phyloP scores from a whole-genome alignment of 2,329 filamentous ascomycete species.

The Lachnellula cervina region DNA sequence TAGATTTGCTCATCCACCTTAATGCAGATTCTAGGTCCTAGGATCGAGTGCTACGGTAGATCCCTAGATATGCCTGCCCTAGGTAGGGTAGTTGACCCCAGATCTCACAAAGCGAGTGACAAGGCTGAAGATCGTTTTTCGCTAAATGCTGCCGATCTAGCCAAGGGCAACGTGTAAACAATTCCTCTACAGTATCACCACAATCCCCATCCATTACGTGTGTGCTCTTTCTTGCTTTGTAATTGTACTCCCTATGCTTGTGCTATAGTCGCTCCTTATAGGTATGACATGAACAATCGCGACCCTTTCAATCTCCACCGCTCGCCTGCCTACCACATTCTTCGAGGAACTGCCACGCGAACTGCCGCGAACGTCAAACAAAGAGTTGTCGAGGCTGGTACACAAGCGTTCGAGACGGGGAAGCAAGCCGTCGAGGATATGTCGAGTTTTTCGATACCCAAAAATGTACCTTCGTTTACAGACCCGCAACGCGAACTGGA shows the following conservation, averaged over 20 bases:
- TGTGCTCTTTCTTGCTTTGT: neutral
- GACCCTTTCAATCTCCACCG: conserved; percentile 33
- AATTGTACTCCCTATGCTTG: conserved; percentile 8
- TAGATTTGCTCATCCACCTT: no score
- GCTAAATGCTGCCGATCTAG: neutral
- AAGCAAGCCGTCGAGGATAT: conserved; percentile 43
- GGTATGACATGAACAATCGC: conserved; percentile 35
- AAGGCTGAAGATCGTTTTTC: neutral
- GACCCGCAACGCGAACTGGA: conserved; percentile 61
- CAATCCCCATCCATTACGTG: neutral
- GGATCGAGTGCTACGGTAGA: no score
- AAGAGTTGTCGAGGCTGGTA: conserved; percentile 45
- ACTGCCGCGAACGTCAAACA: conserved; percentile 41
- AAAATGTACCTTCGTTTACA: conserved; percentile 64
- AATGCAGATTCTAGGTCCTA: no score
- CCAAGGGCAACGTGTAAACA: neutral
- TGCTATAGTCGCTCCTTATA: conserved; percentile 19
- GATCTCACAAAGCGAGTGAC: neutral
- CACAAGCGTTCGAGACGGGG: conserved; percentile 42
- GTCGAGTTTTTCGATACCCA: conserved; percentile 60
- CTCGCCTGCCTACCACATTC: conserved; percentile 45
- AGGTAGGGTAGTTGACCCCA: neutral
- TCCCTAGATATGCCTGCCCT: no score
- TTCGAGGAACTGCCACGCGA: conserved; percentile 45
- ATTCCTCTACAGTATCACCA: neutral